Conservation (phyloP, 345 rosid genomes). For the Draba incana region DNA sequence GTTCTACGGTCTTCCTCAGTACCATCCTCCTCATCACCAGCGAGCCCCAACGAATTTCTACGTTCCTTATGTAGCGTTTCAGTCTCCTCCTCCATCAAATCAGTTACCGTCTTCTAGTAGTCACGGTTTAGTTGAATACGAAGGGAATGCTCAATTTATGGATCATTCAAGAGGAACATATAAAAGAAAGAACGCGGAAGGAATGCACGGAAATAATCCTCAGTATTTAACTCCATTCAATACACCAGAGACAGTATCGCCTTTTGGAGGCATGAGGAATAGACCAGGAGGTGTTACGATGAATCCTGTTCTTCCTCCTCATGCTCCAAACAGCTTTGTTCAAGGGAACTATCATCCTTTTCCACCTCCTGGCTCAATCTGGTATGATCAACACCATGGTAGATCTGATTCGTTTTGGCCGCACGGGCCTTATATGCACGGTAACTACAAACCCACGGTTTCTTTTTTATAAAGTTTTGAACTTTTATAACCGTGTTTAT, state of each 20-base stretch:
- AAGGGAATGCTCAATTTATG: constrained; percentile 55
- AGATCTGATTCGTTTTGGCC: constrained; percentile 64
- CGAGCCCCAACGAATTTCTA: constrained; percentile 53
- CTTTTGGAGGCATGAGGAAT: constrained; percentile 56
- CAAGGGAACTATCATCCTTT: constrained; percentile 71
- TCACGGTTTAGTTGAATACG: constrained; percentile 50
- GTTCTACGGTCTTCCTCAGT: constrained; percentile 61
- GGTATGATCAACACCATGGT: constrained; percentile 43
- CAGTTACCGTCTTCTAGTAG: constrained; percentile 65
- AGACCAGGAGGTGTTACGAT: constrained; percentile 56
- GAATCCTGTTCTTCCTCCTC: constrained; percentile 59
- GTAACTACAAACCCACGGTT: constrained; percentile 41
- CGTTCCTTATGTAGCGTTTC: constrained; percentile 57
- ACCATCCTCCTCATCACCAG: constrained; percentile 53
- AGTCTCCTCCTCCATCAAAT: constrained; percentile 49
- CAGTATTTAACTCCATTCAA: constrained; percentile 48
- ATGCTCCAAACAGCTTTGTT: constrained; percentile 51
- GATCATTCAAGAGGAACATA: constrained; percentile 60
- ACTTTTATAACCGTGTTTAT: constrained; percentile 14
- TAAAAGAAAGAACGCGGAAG: constrained; percentile 71
- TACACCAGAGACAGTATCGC: constrained; percentile 38
- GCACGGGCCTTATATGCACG: constrained; percentile 69
- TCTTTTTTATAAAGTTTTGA: neutral
- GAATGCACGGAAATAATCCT: constrained; percentile 43
- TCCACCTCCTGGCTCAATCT: constrained; percentile 53